Conservation (phyloP, 306 rosid species). For the Mucuna pruriens region DNA sequence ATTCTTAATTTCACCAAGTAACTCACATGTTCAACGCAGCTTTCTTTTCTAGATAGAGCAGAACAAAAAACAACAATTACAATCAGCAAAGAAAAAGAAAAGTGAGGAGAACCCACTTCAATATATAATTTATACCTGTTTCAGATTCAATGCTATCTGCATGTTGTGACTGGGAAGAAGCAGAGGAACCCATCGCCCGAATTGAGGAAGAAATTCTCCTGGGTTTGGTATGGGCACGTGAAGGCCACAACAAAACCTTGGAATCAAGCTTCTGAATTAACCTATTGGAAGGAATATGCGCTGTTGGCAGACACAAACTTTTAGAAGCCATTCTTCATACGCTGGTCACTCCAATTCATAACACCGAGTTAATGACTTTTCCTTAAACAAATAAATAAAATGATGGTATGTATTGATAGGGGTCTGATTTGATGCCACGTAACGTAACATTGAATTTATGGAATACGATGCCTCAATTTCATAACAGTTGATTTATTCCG, state of each 20-base stretch:
- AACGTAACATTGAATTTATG: background rate
- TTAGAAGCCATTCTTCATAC: constrained; percentile 54
- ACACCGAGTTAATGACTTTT: background rate
- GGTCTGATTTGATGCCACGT: constrained; percentile 36
- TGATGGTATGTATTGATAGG: background rate
- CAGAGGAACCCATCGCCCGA: constrained; percentile 78
- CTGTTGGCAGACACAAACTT: constrained; percentile 50
- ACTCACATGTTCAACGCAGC: background rate
- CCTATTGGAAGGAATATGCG: constrained; percentile 43
- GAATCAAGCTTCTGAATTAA: constrained; percentile 40
- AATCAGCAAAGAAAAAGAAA: background rate
- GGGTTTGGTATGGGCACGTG: constrained; percentile 39
- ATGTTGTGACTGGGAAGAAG: constrained; percentile 72
- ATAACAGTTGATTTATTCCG: background rate
- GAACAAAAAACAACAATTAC: background rate
- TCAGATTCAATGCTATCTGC: constrained; percentile 56
- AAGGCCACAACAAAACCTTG: constrained; percentile 42
- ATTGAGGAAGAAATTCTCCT: constrained; percentile 52
- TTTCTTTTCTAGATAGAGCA: background rate
- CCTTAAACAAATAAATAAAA: background rate
- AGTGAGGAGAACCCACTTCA: constrained; percentile 2
- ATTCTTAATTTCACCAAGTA: background rate
- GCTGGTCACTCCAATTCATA: background rate
- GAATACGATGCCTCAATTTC: background rate
- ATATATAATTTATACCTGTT: constrained; percentile 42